Percentiles rank a stretch among this genome's conserved stretches.
Conservation (phyloP, 257 asterid genomes). For the Thymus mandschuricus region DNA sequence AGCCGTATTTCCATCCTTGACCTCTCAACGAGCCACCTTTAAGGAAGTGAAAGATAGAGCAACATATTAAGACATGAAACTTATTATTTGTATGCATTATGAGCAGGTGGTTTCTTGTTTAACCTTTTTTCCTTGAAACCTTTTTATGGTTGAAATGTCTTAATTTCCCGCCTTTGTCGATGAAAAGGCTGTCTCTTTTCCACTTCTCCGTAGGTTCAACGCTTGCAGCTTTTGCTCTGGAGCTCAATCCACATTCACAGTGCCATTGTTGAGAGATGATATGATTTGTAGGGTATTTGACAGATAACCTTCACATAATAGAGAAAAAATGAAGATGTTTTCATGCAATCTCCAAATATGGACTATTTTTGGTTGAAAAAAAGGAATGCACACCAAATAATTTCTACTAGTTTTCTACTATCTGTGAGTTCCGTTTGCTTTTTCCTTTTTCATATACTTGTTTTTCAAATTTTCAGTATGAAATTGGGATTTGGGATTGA, state of each 20-base stretch:
- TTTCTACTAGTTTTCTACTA: neutral
- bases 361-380: neutral
- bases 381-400: neutral
- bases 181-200: constrained; percentile 69
- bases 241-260: constrained; percentile 44
- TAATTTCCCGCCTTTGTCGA: constrained; percentile 67
- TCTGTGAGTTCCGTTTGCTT: neutral
- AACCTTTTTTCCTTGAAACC: constrained; percentile 76
- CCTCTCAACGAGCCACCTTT: constrained; percentile 90
- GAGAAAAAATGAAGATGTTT: neutral
- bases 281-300: constrained; percentile 47
- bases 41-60: constrained; percentile 7
- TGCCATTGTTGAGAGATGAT: constrained; percentile 42
- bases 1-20: constrained; percentile 92
- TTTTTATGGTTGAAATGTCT: constrained; percentile 70
- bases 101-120: neutral
- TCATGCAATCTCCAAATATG: neutral
- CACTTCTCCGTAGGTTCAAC: constrained; percentile 55
- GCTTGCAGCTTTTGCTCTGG: constrained; percentile 45
- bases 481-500: neutral
- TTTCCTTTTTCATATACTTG: neutral
- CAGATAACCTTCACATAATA: constrained; percentile 45
- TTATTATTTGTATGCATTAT: neutral
- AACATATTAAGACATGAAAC: neutral
- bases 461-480: no score